Evolutionary conservation across 192 early-diverging fungal genomes (phyloP), one percentile per base, ranked within the genome.

Genomic region (Spizellomyces sp.): DNA sequence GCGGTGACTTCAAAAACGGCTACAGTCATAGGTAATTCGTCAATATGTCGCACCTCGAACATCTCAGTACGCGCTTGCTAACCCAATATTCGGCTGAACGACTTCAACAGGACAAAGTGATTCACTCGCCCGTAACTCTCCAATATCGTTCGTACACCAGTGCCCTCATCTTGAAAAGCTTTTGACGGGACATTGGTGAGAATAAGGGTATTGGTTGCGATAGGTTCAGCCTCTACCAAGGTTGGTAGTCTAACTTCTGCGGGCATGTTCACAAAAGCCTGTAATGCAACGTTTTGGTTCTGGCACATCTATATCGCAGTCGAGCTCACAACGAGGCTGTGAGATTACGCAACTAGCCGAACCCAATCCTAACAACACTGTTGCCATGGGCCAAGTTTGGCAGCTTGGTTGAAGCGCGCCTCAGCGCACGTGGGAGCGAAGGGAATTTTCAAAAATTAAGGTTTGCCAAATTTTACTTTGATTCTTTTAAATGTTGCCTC

Each of bases 121-220:
- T 50, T 48, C 19, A 78, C 47, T 27, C 59, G 56, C 4, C 71
- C 77, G 54, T 22, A 66, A 22, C 48, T 62, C 45, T 59, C 21
- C 15, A 81, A 45, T 22, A 69, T 45, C 10, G 42, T 57, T 54
- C 61, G 43, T 36, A 81, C 52, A 9, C 45, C 56, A 17, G 9
- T 27, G 21, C 73, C 79, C 14, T 45, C 48, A 27, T 75, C 58
- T 41, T 70, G 41, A 61, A 84, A 84, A 6, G 63, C 63, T 1
- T 56, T 46, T 6, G 66, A 64, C 41, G 66, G 56, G 6, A 84
- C 61, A 58, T 81, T 78, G 19, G 82, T 81, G 21, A 84, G 54
- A 7, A 84, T 79, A 59, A 84, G 54, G 0, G 82, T 80, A 68
- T 84, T 84, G 5, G 80, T 77, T 27, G 71, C 72, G 21, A 67